Conservation (phyloP, 768 basidiomycete genomes). For the Termitomyces sp. region DNA sequence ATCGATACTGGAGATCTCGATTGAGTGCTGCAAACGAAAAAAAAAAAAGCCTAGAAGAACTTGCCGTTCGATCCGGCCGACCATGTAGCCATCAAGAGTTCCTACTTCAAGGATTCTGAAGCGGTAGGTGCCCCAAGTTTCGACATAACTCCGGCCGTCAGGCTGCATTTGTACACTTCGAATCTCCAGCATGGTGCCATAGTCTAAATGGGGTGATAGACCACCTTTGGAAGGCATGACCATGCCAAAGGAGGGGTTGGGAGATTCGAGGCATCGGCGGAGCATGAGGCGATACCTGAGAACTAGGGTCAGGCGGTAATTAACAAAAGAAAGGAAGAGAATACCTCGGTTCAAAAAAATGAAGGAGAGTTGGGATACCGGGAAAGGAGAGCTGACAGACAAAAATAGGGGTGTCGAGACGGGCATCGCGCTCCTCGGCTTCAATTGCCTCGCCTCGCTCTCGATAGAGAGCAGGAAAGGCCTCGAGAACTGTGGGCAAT, state of each 20-base stretch:
- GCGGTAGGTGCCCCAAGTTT: conserved; percentile 60
- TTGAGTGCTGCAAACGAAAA: not conserved
- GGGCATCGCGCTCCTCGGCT: conserved; percentile 73
- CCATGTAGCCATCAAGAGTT: conserved; percentile 85
- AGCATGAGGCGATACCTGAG: conserved; percentile 90
- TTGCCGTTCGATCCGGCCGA: conserved; percentile 73
- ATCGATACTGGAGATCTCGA: conserved; percentile 21
- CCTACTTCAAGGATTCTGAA: conserved; percentile 88
- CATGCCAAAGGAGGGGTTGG: conserved; percentile 88
- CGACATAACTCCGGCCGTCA: conserved; percentile 88
- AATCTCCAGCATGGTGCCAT: conserved; percentile 94
- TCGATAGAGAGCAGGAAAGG: conserved; percentile 65
- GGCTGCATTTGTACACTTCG: conserved; percentile 80
- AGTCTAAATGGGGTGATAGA: conserved; percentile 51
- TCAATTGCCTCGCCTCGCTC: conserved; percentile 62
- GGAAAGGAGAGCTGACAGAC: conserved; percentile 90
- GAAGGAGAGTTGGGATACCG: conserved; percentile 83
- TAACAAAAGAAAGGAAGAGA: conserved; percentile 6
- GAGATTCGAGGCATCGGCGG: conserved; percentile 83
- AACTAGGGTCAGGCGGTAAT: not conserved
- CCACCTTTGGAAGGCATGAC: conserved; percentile 63
- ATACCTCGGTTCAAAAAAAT: conserved; percentile 89
- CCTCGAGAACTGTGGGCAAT: conserved; percentile 54
- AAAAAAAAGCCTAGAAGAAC: not conserved
- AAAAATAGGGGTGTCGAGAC: conserved; percentile 89